These are phyloP conservation scores for Pseudocercospora pini-densiflorae DNA, from an alignment of 2,329 filamentous ascomycete species.

Conservation along the genomic window DNA sequence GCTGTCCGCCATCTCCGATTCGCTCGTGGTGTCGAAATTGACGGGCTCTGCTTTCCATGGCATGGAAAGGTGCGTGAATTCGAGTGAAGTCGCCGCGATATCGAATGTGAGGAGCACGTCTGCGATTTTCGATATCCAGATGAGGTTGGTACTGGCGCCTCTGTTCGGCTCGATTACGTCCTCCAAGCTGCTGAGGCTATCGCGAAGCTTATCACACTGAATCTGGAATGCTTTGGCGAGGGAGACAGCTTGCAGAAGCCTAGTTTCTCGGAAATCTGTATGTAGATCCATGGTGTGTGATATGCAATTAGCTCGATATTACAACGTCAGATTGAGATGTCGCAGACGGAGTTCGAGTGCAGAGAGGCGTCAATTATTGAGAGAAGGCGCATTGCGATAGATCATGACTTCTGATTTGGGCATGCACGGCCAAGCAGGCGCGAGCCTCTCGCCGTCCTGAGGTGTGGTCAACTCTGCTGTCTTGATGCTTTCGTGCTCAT, in stretches of 20 bases:
- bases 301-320: not conserved
- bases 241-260: not conserved
- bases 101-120: not conserved
- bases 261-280: not conserved
- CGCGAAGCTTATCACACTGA: not conserved
- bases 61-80: not conserved
- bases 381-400: not conserved
- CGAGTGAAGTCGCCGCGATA: not conserved
- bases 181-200: not conserved
- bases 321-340: not conserved
- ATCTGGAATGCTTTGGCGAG: not conserved
- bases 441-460: not conserved
- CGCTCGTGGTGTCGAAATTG: not conserved
- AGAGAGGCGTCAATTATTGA: not conserved
- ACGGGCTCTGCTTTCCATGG: not conserved
- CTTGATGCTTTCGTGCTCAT: not conserved
- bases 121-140: not conserved
- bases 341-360: not conserved
- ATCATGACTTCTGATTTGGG: not conserved
- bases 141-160: not conserved
- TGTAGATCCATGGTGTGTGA: not conserved
- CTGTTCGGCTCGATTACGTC: not conserved
- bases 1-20: not conserved
- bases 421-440: not conserved
- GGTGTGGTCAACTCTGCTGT: not conserved